phyloP scores from a whole-genome alignment of 805 yeast species.

The Yarrowia bubula region DNA sequence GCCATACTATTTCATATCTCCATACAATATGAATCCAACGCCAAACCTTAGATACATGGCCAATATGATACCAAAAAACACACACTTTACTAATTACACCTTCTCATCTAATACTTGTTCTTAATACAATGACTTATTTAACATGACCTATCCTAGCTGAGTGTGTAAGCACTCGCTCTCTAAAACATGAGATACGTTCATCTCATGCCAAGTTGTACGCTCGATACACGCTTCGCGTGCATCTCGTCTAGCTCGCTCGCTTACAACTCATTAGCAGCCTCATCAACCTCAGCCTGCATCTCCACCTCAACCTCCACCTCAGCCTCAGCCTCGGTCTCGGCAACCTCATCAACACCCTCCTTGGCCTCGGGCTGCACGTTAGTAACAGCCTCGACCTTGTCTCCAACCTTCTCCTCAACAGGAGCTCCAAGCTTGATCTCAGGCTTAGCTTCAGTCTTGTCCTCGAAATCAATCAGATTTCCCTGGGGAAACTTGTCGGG shows the following conservation, averaged over 20 bases:
- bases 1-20: too few relatives aligned
- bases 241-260: neutral
- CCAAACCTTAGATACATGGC: too few relatives aligned
- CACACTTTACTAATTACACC: too few relatives aligned
- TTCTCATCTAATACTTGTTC: neutral
- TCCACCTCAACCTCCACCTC: constrained; percentile 18
- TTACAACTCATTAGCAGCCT: constrained; percentile 8
- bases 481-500: constrained; percentile 41
- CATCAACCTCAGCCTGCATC: constrained; percentile 22
- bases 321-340: constrained; percentile 50
- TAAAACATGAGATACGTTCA: neutral
- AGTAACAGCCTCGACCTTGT: constrained; percentile 27
- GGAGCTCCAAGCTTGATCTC: constrained; percentile 32
- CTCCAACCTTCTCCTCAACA: constrained; percentile 35
- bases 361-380: constrained; percentile 44
- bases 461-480: constrained; percentile 35
- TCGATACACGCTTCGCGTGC: too few relatives aligned
- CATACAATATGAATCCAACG: too few relatives aligned
- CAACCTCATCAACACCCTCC: constrained; percentile 62
- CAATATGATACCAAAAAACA: too few relatives aligned
- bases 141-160: neutral
- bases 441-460: constrained; percentile 34
- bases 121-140: constrained; percentile 9
- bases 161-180: too few relatives aligned
- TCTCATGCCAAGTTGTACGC: neutral